Base-by-base conservation (phyloP, 2,329 filamentous ascomycete species). In the Aspergillus unguis region DNA sequence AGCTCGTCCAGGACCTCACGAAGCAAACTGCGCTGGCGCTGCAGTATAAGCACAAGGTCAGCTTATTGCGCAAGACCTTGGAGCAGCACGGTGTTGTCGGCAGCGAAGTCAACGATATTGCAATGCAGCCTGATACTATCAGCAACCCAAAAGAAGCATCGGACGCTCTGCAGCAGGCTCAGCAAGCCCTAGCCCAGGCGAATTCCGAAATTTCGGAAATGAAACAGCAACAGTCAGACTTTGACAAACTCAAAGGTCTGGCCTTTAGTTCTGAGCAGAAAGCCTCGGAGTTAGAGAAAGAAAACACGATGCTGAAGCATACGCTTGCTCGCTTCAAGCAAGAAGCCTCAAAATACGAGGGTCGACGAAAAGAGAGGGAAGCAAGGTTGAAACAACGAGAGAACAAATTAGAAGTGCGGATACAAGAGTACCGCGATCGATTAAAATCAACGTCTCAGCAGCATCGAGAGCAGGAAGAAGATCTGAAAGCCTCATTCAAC, bases 11-110 rank as follows among this genome's bases (percentile, higher is more conserved):
- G 29, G 70, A 75, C 48, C 64, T 77, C 40, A 69, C 71, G 33
- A 71, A 70, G 54, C 73, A 76, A 57, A 77, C 74, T 3, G 67
- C 73, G n/a, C 61, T 75, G 25, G 72, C 73, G 5, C 57, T 76
- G 45, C 68, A 74, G 46, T 75, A 76, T 53, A 76, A 75, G 56
- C 71, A 75, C 44, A 72, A 73, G 48, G 72, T 69, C 9, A 66
- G 65, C 28, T 62, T 61, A 28, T 50, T 75, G 35, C 71, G 72
- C 50, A 68, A 66, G 49, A 56, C 63, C 6, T 63, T 75, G 25
- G 71, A 75, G 53, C 61, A 62, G 33, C 71, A 75, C 53, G 71
- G 70, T 4, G 66, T 74, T n/a, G 61, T 75, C 9, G 62, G 65
- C 3, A 57, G 52, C 32, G 65, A 65, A 25, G 59, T 58, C 6